A percentile compares a stretch with the other conserved stretches of the same genome.
These are phyloP conservation scores for Globisporangium lucens DNA, from an alignment of 352 stramenopile genomes.

Conservation along the genomic window DNA sequence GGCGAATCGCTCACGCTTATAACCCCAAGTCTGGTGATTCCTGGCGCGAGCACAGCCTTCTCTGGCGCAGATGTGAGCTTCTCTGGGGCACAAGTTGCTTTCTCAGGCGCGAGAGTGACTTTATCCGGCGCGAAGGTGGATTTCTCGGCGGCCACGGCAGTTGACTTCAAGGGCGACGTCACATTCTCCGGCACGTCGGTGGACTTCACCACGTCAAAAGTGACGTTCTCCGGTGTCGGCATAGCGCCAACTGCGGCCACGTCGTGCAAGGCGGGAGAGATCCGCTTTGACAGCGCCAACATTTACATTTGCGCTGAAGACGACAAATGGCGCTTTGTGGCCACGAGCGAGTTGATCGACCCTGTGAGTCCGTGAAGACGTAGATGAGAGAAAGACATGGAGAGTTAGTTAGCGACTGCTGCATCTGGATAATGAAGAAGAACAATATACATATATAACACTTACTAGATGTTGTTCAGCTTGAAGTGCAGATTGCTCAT, in stretches of 20 bases:
- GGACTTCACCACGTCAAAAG: conserved; percentile 13
- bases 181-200: conserved; percentile 8
- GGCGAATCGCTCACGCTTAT: conserved; percentile 32
- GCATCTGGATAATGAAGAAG: neutral
- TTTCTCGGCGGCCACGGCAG: conserved; percentile 11
- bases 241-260: conserved; percentile 3
- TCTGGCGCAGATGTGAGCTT: conserved; percentile 9
- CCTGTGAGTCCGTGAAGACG: neutral
- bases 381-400: neutral
- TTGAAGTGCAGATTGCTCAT: neutral
- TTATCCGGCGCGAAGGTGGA: conserved; percentile 7
- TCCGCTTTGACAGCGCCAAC: conserved; percentile 10
- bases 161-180: conserved; percentile 13
- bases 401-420: neutral
- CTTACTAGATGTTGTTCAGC: neutral
- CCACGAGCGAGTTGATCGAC: neutral
- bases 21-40: conserved; percentile 19
- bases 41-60: conserved; percentile 12
- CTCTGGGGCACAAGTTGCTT: conserved; percentile 4
- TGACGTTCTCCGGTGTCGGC: conserved; percentile 14
- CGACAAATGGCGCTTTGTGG: conserved; percentile 7
- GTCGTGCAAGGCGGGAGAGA: conserved; percentile 14
- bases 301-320: conserved; percentile 11
- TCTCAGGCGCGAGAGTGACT: conserved; percentile 8
- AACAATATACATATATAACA: neutral